Percentiles rank a stretch among this genome's conserved stretches.
Conservation (phyloP, 352 stramenopile species). For the Globisporangium irregulare region DNA sequence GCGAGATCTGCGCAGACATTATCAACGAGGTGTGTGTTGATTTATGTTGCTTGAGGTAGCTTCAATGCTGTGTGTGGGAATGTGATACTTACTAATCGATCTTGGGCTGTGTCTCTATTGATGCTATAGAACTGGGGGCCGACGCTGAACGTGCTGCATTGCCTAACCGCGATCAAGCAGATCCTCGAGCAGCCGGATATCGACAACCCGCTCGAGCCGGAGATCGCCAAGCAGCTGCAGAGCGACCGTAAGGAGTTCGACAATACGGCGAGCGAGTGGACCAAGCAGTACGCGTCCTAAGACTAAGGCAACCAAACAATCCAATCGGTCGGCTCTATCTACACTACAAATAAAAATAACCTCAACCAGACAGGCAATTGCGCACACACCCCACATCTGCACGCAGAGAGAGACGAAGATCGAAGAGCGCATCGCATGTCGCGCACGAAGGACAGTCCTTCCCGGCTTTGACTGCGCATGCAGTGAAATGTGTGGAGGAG, state of each 20-base stretch:
- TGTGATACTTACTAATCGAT: conserved; percentile 2
- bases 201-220: conserved; percentile 96
- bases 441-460: background rate
- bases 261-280: conserved; percentile 92
- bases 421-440: background rate
- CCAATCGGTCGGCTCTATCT: background rate
- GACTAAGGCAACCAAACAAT: too few species aligned
- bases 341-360: background rate
- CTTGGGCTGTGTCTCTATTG: background rate
- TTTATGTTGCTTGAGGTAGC: background rate
- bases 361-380: background rate
- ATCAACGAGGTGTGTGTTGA: conserved; percentile 74
- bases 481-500: background rate
- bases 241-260: conserved; percentile 93
- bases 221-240: conserved; percentile 93
- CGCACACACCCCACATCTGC: background rate
- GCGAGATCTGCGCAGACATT: conserved; percentile 96
- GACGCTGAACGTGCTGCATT: conserved; percentile 93
- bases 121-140: conserved; percentile 90
- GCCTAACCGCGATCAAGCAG: conserved; percentile 91
- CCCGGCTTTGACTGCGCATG: background rate
- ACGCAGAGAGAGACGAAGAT: background rate
- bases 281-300: conserved; percentile 88
- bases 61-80: background rate
- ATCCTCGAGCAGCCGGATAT: conserved; percentile 94